Evolutionary conservation across 129 eudicot species (phyloP), one percentile per base, ranked within the genome.

Genomic region (Rutidosis leptorrhynchoides): DNA sequence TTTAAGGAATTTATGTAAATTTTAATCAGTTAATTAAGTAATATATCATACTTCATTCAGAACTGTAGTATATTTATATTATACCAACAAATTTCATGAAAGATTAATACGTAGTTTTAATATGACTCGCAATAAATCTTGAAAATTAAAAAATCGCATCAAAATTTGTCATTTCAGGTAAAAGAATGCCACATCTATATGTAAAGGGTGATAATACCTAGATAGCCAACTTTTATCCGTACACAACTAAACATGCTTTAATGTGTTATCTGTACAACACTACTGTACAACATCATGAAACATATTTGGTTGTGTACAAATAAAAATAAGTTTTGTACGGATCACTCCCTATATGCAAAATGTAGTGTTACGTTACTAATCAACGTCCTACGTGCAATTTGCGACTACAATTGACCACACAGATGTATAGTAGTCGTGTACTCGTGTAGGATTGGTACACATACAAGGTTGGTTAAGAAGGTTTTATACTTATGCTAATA

Each of bases 371-470:
- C 46, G 22, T 57, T n/a, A 26, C 9, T 42, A 3, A 37, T 69
- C 25, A n/a, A 51, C 10, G 65, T 11, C 65, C 3, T 16, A n/a
- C 10, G 6, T 20, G 29, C n/a, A 58, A 58, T 30, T 58, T 40
- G 71, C 17, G 20, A 66, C 17, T n/a, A 33, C 2, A 62, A 51
- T 6, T 32, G 21, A 14, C 59, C 42, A 27, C 35, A 22, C 43
- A 64, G 57, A 8, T 43, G 24, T 23, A 16, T n/a, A n/a, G 7
- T 3, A 37, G 4, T 37, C 15, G 53, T 56, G 55, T 64, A 26
- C 42, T 6, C 56, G 15, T 45, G 15, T 57, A 40, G 74, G 65
- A 30, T 57, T 42, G 66, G 56, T 17, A n/a, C 24, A 49, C 22
- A 4, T 14, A 69, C 25, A 26, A 69, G 65, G 1, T 56, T 52